These are phyloP conservation scores for Kuraishia floccosa DNA, from an alignment of 805 yeast genomes.

Conservation along the genomic window DNA sequence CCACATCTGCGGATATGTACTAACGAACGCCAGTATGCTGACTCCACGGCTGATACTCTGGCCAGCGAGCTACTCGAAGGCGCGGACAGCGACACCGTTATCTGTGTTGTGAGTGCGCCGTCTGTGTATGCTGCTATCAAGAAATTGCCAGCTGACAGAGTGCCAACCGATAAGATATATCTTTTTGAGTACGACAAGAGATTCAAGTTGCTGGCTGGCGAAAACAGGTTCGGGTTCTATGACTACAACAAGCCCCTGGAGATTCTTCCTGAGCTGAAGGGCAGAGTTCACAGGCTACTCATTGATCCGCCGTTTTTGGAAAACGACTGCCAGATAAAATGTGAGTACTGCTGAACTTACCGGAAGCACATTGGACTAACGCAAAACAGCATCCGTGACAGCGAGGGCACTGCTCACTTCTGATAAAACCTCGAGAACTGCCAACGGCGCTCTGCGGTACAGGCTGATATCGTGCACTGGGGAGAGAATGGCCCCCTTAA, in stretches of 20 bases:
- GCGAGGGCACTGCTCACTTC: slow-evolving; percentile 45
- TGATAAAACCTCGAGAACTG: slow-evolving; percentile 26
- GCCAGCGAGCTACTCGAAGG: slow-evolving; percentile 70
- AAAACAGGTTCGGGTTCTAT: slow-evolving; percentile 53
- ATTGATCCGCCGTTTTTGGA: slow-evolving; percentile 88
- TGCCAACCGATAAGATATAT: slow-evolving; percentile 64
- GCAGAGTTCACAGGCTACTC: slow-evolving; percentile 59
- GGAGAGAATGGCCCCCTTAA: slow-evolving; percentile 69
- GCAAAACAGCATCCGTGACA: slow-evolving; percentile 28
- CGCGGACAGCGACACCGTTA: slow-evolving; percentile 58
- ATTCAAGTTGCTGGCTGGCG: slow-evolving; percentile 63
- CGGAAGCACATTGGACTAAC: not conserved
- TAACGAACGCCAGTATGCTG: slow-evolving; percentile 41
- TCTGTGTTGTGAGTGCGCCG: slow-evolving; percentile 81
- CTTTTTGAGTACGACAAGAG: slow-evolving; percentile 72
- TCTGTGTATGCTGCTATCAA: slow-evolving; percentile 80
- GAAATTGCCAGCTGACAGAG: slow-evolving; percentile 30
- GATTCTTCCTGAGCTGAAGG: slow-evolving; percentile 42
- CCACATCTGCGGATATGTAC: not conserved
- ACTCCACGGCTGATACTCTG: slow-evolving; percentile 54
- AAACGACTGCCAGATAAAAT: slow-evolving; percentile 69
- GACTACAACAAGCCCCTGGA: slow-evolving; percentile 65
- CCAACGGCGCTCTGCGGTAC: slow-evolving; percentile 26
- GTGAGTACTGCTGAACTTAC: slow-evolving; percentile 8
- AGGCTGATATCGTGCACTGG: slow-evolving; percentile 76